Evolutionary conservation across 2,329 filamentous ascomycete genomes (phyloP).

Genomic region (Zymoseptoria brevis): DNA sequence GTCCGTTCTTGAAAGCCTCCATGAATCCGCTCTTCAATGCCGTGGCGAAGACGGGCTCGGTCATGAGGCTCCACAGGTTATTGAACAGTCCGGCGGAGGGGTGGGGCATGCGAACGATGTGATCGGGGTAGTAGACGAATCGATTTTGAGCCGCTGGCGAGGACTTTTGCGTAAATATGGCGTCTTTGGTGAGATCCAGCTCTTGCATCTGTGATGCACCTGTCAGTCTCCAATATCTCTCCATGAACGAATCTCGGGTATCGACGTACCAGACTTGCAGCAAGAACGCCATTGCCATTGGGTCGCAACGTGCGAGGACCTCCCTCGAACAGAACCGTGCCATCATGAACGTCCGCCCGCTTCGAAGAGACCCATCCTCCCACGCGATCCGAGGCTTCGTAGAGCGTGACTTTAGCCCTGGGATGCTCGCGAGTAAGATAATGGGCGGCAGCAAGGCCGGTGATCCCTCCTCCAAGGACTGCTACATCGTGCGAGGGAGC

Average conservation of each 20-base stretch:
- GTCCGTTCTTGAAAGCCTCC: constrained; percentile 26
- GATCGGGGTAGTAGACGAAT: constrained; percentile 84
- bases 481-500: constrained; percentile 44
- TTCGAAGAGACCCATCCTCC: constrained; percentile 81
- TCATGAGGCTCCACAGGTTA: constrained; percentile 23
- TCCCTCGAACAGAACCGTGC: constrained; percentile 66
- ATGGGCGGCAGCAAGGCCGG: constrained; percentile 70
- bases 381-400: constrained; percentile 60
- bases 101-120: constrained; percentile 57
- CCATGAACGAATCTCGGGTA: not conserved
- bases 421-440: constrained; percentile 65
- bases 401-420: constrained; percentile 66
- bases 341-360: constrained; percentile 52
- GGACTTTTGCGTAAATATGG: constrained; percentile 46
- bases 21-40: constrained; percentile 30
- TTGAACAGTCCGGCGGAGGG: constrained; percentile 30
- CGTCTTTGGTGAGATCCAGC: constrained; percentile 48
- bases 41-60: constrained; percentile 51
- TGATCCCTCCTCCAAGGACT: constrained; percentile 73
- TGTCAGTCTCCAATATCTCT: not conserved
- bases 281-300: constrained; percentile 52
- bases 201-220: constrained; percentile 45
- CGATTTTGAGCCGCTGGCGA: constrained; percentile 54
- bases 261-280: constrained; percentile 59
- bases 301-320: constrained; percentile 71